Evolutionary conservation across 108 stramenopile species (phyloP), one percentile per base, ranked within the genome.

Genomic region (Cylindrotheca fusiformis): DNA sequence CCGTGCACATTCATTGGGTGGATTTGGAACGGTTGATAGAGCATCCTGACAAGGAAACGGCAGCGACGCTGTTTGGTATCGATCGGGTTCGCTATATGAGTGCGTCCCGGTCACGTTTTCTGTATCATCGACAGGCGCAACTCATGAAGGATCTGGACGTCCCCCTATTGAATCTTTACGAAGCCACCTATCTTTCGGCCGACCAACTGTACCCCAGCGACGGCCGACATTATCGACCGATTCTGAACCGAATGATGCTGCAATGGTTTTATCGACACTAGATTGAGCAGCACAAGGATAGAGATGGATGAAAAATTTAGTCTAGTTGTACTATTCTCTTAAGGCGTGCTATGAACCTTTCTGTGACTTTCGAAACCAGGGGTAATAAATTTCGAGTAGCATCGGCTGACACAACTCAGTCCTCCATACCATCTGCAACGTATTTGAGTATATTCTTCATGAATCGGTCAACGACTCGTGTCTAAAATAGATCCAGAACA

Each of bases 391-490:
- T n/a, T n/a, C n/a, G n/a, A n/a, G n/a, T n/a, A n/a, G n/a, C n/a
- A n/a, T n/a, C n/a, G n/a, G n/a, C n/a, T n/a, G n/a, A n/a, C n/a
- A 21, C 50, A n/a, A n/a, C n/a, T 51, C 50, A 66, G 27, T 90
- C 86, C 45, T 91, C 93, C 80, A 91, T 77, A 8, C 88, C 93
- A 51, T 95, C 88, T 22, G 87, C 88, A 0, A 91, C 95, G 64
- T 90, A 93, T 72, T 87, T 75, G 41, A 97, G 69, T 53, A 99
- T 79, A 48, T 93, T 91, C 62, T 80, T 81, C 86, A 97, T 84
- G 79, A 97, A 99, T 29, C 74, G 80, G 59, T 90, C 91, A 4
- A 97, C 96, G 21, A 97, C 95, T 19, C 95, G 88, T 14, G 96
- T 97, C 88, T 83, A 77, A 8, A 41, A 41, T 6, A 41, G 36